Base-by-base conservation (phyloP, 495 filamentous ascomycete genomes). In the Penicillium salamii region DNA sequence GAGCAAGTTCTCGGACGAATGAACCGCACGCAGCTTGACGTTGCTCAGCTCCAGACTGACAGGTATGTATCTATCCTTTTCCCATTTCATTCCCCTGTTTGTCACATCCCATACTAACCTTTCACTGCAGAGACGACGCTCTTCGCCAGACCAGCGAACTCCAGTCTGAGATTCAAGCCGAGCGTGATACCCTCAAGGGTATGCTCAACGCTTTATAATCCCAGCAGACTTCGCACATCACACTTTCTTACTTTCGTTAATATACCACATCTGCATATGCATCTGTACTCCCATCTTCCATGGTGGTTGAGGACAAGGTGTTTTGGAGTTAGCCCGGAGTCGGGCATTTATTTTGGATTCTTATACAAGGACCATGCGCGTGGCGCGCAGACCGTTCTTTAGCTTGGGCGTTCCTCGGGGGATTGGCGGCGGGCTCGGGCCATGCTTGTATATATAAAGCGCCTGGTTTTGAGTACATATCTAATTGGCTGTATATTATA, bases 11-110 rank as follows among this genome's bases (percentile, higher is more conserved):
- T 98, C 13, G 76, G 85, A 46, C 78, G 87, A 46, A 96, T 98
- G 90, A 96, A 90, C 69, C 76, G 82, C 50, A 91, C 92, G 7
- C 93, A 97, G 73, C 90, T 96, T 47, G 90, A 96, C 69, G 93
- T 98, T 31, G 82, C 90, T 62, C 83, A 90, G 59, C 77, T 98
- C 43, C 91, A 97, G 69, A 87, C 87, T 69, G 87, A 95, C 71
- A 83, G 91, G 84, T 87, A 74, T 51, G 75, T 67, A 54, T 31
- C 15, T 40, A 23, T 53, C 14, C 31, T 32, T n/a, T 34, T 34
- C 4, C 14, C 11, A 33, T 51, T 49, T 41, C 42, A 31, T 36
- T 37, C 13, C 33, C 23, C 23, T 26, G 3, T 26, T 8, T 3
- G 23, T 26, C 4, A 26, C 4, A 33, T 56, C 24, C 29, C 32